These are phyloP conservation scores for Narthecium ossifragum DNA, from an alignment of 106 monocot genomes.

Conservation along the genomic window DNA sequence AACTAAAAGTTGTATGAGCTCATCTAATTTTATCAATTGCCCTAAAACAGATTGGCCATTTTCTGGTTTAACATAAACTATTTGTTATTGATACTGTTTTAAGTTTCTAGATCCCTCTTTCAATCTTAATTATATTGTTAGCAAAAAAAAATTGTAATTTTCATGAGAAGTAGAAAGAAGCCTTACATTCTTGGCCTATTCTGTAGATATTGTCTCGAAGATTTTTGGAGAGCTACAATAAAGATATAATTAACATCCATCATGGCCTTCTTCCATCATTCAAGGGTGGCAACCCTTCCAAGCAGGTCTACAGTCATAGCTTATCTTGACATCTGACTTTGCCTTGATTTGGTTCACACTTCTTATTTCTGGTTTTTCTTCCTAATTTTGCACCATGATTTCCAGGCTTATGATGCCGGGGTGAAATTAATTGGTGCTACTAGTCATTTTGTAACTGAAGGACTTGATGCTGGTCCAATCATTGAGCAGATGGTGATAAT, in stretches of 20 bases:
- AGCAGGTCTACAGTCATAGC: conserved; percentile 39
- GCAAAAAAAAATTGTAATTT: too few species aligned
- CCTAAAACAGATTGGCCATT: too few species aligned
- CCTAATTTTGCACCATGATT: too few species aligned
- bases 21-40: too few species aligned
- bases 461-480: conserved; percentile 83
- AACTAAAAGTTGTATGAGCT: too few species aligned
- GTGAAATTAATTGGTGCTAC: conserved; percentile 97
- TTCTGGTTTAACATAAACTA: too few species aligned
- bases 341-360: not conserved
- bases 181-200: too few species aligned
- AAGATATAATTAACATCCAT: conserved; percentile 97
- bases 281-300: conserved; percentile 82
- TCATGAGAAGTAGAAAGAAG: too few species aligned
- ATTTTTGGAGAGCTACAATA: conserved; percentile 73
- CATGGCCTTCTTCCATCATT: conserved; percentile 99
- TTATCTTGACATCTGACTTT: conserved; percentile 1
- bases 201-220: conserved; percentile 64
- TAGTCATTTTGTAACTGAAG: conserved; percentile 84
- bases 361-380: not conserved
- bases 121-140: too few species aligned
- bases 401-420: conserved; percentile 88
- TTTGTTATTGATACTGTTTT: too few species aligned
- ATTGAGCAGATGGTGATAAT: conserved; percentile 89
- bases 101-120: too few species aligned